Base-by-base conservation (phyloP, 2,329 filamentous ascomycete genomes). In the Fusarium sp. region DNA sequence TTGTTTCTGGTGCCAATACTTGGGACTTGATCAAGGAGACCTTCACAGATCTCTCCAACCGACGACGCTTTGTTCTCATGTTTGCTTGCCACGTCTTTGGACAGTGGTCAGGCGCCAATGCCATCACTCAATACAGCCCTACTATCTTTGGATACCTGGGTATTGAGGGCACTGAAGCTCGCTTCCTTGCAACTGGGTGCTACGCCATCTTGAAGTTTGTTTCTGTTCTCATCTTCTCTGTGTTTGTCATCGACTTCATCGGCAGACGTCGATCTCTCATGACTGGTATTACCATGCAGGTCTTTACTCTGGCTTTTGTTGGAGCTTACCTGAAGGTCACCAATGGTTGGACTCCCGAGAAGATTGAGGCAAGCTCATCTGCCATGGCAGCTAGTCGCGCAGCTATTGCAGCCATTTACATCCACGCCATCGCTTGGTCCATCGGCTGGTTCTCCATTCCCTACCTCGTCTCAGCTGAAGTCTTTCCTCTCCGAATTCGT, bases 381-480 rank as follows among this genome's bases (percentile, higher is more conserved):
- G 54, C 77, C 1, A 78, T 80, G 56, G 69, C 75, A 12, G 83
- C 83, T 3, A 81, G 79, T 54, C 81, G 80, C 2, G 83, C 79
- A 3, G 82, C 83, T 2, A 85, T 86, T 37, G 82, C 82, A 1
- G 81, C 82, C 33, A 85, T 86, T 9, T 86, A 85, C 69, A 56
- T 86, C 25, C 81, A 82, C 21, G 84, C 84, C 13, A 76, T 85
- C 9, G 84, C 81, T 2, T 86, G 83, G 83, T 84, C 83, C 0
- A 82, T 86, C n/a, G 84, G 85, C 1, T 86, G 83, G 83, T 85
- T 85, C 67, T 81, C 79, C 1, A 83, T 85, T 19, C 83, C 84
- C 9, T 86, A 86, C 58, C 75, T 85, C 5, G 80, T 86, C n/a
- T 83, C 81, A 6, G 82, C 84, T 2, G 84, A 86, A 72, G 81